These are phyloP conservation scores for Pseudocercospora eumusae DNA, from an alignment of 2,329 filamentous ascomycete species.

Conservation along the genomic window DNA sequence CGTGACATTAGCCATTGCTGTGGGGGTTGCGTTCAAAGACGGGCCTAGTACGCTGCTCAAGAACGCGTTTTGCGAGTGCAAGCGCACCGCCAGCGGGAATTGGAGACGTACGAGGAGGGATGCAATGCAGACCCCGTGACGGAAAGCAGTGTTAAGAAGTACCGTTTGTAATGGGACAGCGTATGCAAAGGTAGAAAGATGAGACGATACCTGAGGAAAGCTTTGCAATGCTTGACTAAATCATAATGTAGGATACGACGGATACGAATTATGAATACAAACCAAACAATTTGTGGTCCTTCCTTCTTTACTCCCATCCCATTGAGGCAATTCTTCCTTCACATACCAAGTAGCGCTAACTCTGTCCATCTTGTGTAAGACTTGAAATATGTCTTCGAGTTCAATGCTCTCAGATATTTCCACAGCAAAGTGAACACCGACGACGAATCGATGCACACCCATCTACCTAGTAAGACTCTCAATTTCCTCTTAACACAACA, in stretches of 20 bases:
- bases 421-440: no score
- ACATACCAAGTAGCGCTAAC: background rate
- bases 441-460: no score
- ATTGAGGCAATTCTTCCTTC: background rate
- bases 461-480: no score
- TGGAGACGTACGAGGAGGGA: slow-evolving; percentile 21
- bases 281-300: background rate
- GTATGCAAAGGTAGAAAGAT: background rate
- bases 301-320: background rate
- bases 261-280: slow-evolving; percentile 2
- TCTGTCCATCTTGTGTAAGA: background rate
- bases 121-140: slow-evolving; percentile 13
- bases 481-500: no score
- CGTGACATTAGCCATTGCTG: slow-evolving; percentile 50
- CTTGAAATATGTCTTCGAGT: no score
- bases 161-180: background rate
- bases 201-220: background rate
- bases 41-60: slow-evolving; percentile 47
- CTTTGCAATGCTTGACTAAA: background rate
- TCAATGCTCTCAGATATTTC: no score
- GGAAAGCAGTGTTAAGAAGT: background rate
- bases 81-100: slow-evolving; percentile 11
- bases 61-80: slow-evolving; percentile 24
- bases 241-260: slow-evolving; percentile 3
- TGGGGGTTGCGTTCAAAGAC: slow-evolving; percentile 51